Evolutionary conservation across 2,329 filamentous ascomycete species (phyloP).

Genomic region (Clarireedia hainanense): DNA sequence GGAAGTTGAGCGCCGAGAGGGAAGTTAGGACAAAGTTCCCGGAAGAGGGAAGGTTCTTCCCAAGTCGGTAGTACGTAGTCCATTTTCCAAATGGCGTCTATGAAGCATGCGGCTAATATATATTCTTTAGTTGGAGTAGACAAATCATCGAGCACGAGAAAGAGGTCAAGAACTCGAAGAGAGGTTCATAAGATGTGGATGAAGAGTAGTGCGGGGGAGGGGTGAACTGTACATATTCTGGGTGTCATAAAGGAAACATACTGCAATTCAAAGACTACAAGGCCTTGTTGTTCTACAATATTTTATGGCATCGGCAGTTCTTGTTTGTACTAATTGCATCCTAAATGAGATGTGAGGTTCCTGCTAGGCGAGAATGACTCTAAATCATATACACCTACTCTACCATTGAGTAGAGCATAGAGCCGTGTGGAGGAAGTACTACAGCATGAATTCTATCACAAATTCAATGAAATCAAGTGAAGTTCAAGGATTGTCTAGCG

Average conservation of each 20-base stretch:
- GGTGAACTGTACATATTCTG: conserved; percentile 24
- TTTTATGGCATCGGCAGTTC: no score
- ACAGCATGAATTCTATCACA: no score
- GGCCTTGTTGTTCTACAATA: no score
- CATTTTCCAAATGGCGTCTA: conserved; percentile 19
- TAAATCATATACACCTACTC: no score
- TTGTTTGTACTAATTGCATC: no score
- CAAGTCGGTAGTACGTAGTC: conserved; percentile 68
- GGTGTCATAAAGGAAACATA: not conserved
- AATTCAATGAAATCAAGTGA: no score
- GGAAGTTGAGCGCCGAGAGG: conserved; percentile 64
- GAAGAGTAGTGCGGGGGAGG: not conserved
- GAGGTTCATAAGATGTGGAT: conserved; percentile 12
- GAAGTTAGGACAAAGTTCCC: conserved; percentile 71
- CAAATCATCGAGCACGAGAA: conserved; percentile 64
- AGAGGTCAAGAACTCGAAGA: conserved; percentile 34
- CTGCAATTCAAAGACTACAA: not conserved
- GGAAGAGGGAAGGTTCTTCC: conserved; percentile 69
- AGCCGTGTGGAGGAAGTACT: no score
- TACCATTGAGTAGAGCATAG: no score
- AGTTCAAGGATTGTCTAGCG: no score
- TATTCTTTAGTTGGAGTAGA: conserved; percentile 54
- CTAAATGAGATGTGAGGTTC: no score
- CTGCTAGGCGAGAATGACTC: no score
- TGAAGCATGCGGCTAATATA: not conserved